Base-by-base conservation (phyloP, 2,329 filamentous ascomycete species). In the Pseudogymnoascus sp. region DNA sequence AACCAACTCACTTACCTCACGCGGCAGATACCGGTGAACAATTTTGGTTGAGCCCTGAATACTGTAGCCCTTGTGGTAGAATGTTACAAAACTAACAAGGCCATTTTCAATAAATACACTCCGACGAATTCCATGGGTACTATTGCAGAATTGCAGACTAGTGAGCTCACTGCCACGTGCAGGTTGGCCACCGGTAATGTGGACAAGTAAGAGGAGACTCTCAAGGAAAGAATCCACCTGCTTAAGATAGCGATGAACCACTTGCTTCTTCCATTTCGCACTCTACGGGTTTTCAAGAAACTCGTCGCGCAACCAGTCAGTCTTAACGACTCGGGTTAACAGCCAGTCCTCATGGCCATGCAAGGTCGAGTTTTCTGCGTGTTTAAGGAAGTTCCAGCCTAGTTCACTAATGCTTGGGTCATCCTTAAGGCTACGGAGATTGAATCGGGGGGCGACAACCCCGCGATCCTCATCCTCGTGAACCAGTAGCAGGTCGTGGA, bases 401-500 rank as follows among this genome's bases (percentile, higher is more conserved):
- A 48, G 87, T 88, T 56, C 37, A 33, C 57, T 61, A 12, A 57
- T 52, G 23, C 48, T 26, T 15, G 48, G 57, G 35, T 63, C 23
- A 39, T 61, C 61, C 33, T 61, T 61, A 19, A 63, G 38, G 15
- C 21, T n/a, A 15, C 28, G 10, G 5, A 63, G 56, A 10, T 33
- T 41, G 33, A 63, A 3, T 12, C 9, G 5, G 10, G 41, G 59
- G 23, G 59, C 10, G 13, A 60, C 52, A 12, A 33, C 18, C 23
- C 39, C 52, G 9, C 35, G 15, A 10, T 35, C 34, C 52, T 62
- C 61, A 12, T 60, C 57, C 15, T 30, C 28, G 28, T 28, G 58
- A 34, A 58, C 3, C 21, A 63, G 62, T 88, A 92, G 0, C 89
- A 89, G 68, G 83, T 92, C 72, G 82, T 86, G 66, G 84, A 88